These are phyloP conservation scores for Neocatenulostroma microsporum DNA, from an alignment of 2,329 filamentous ascomycete genomes.

Conservation along the genomic window DNA sequence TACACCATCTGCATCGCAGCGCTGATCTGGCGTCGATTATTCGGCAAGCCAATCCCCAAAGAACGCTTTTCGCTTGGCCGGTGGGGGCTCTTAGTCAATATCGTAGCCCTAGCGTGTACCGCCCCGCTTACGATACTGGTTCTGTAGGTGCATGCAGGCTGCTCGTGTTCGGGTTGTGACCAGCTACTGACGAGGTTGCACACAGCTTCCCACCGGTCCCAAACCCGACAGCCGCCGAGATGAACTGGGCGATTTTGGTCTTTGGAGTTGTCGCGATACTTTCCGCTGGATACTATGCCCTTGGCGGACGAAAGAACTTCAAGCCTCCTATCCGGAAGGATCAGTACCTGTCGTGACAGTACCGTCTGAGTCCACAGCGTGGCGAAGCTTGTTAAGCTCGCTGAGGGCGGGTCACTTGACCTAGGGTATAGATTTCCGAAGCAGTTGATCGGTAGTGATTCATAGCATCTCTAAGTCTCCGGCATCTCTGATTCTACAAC, in stretches of 20 bases:
- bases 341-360: no score
- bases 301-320: background rate
- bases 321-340: background rate
- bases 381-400: no score
- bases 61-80: slow-evolving; percentile 3
- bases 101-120: background rate
- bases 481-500: no score
- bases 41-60: background rate
- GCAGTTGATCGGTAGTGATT: no score
- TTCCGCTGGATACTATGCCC: background rate
- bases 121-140: background rate
- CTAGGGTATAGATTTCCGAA: no score
- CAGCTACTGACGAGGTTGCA: no score
- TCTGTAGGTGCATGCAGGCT: no score
- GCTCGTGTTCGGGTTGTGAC: no score
- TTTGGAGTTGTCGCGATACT: slow-evolving; percentile 10
- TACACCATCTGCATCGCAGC: background rate
- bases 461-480: no score
- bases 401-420: no score
- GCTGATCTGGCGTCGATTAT: background rate
- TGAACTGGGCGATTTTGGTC: slow-evolving; percentile 28
- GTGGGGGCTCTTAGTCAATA: background rate
- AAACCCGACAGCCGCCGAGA: slow-evolving; percentile 17
- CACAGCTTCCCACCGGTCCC: slow-evolving; percentile 17
- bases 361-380: no score